Percentiles rank a stretch among this genome's conserved stretches.
phyloP scores from a whole-genome alignment of 2,329 filamentous ascomycete species.

The Ophiostoma angusticollis region DNA sequence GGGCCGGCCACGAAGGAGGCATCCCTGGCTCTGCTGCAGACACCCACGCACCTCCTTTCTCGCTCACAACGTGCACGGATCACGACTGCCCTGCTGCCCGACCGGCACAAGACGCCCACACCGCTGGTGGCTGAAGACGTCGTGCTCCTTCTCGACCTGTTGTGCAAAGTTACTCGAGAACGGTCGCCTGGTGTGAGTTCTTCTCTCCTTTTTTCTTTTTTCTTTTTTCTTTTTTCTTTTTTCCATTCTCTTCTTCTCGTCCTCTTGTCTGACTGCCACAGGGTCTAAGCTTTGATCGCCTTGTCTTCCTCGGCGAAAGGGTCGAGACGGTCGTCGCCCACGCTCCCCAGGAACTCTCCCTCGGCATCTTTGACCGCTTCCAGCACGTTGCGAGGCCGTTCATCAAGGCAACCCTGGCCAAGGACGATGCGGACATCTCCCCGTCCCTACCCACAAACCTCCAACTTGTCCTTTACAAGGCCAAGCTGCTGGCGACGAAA shows the following conservation, averaged over 20 bases:
- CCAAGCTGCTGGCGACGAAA: background rate
- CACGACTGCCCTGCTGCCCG: conserved; percentile 23
- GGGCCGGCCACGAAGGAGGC: background rate
- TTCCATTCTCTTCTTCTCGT: background rate
- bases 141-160: conserved; percentile 30
- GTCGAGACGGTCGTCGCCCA: background rate
- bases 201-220: background rate
- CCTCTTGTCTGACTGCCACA: conserved; percentile 12
- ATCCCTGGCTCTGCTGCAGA: conserved; percentile 17
- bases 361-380: conserved; percentile 5
- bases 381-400: background rate
- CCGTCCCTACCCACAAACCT: background rate
- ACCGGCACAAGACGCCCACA: background rate
- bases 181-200: conserved; percentile 27
- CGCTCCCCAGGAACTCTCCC: background rate
- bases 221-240: conserved; percentile 4
- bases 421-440: background rate
- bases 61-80: conserved; percentile 32
- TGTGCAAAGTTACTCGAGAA: conserved; percentile 36
- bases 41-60: conserved; percentile 27
- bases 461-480: conserved; percentile 1
- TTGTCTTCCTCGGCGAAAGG: conserved; percentile 21
- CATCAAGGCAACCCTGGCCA: background rate
- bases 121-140: conserved; percentile 14
- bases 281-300: conserved; percentile 27